Conservation (phyloP, 1,139 yeast species). For the Suhomyces guaymorum region DNA sequence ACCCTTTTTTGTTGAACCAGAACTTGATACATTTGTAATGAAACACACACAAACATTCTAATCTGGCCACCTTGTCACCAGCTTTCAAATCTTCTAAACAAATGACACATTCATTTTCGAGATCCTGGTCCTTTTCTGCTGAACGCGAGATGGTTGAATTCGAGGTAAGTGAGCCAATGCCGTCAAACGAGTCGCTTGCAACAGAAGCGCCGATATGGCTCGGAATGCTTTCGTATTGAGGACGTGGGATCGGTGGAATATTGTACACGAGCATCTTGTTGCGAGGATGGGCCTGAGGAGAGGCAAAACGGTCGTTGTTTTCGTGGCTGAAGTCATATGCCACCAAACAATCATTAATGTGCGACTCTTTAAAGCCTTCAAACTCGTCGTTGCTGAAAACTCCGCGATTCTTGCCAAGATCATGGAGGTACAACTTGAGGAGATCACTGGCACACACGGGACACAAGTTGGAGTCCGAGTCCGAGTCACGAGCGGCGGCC, state of each 20-base stretch:
- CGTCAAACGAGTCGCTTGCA: slow-evolving; percentile 5
- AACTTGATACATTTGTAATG: slow-evolving; percentile 87
- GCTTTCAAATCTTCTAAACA: slow-evolving; percentile 86
- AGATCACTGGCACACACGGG: slow-evolving; percentile 52
- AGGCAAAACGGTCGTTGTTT: slow-evolving; percentile 44
- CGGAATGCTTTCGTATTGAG: slow-evolving; percentile 40
- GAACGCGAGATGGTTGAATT: slow-evolving; percentile 24
- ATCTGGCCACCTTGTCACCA: slow-evolving; percentile 86
- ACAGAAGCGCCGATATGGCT: slow-evolving; percentile 2
- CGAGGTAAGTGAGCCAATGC: slow-evolving; percentile 29
- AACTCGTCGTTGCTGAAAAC: slow-evolving; percentile 29
- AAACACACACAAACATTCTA: slow-evolving; percentile 92
- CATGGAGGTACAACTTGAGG: slow-evolving; percentile 53
- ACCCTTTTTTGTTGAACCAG: slow-evolving; percentile 88
- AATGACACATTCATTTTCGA: slow-evolving; percentile 80
- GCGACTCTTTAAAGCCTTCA: slow-evolving; percentile 59
- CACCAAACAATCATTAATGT: slow-evolving; percentile 67
- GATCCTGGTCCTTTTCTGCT: slow-evolving; percentile 26
- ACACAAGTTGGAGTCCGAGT: slow-evolving; percentile 41
- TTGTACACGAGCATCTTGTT: slow-evolving; percentile 87
- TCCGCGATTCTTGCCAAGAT: slow-evolving; percentile 25
- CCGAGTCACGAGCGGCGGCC: slow-evolving; percentile 10
- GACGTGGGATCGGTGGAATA: slow-evolving; percentile 57
- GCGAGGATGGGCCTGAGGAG: slow-evolving; percentile 42
- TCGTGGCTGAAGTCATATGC: slow-evolving; percentile 68